A percentile compares a stretch with the other conserved stretches of the same genome.
These are phyloP conservation scores for Colletotrichum siamense DNA, from an alignment of 2,329 filamentous ascomycete genomes.

Conservation along the genomic window DNA sequence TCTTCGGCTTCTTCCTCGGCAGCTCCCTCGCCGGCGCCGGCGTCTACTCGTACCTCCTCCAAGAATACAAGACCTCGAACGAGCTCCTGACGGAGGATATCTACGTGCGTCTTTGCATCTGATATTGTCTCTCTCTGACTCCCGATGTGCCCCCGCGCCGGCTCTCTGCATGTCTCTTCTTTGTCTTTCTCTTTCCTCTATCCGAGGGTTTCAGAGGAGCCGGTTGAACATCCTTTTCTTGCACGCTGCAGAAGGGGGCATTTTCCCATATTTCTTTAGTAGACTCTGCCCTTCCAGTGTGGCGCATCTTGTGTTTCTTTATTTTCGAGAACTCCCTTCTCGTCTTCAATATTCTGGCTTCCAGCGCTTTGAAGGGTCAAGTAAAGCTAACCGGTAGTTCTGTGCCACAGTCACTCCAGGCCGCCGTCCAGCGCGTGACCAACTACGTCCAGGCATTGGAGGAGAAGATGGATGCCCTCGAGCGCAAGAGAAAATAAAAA, in stretches of 20 bases:
- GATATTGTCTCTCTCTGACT: conserved; percentile 27
- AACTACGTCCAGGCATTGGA: conserved; percentile 84
- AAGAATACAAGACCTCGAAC: conserved; percentile 94
- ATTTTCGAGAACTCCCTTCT: neutral
- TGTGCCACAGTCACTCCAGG: conserved; percentile 75
- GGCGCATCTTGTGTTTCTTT: neutral
- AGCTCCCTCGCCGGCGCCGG: conserved; percentile 78
- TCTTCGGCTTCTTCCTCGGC: conserved; percentile 92
- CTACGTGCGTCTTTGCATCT: conserved; percentile 73
- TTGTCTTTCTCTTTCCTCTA: conserved; percentile 11
- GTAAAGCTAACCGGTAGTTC: neutral
- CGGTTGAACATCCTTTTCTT: neutral
- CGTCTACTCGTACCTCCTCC: conserved; percentile 91
- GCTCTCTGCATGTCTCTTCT: conserved; percentile 11
- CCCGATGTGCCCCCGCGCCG: neutral
- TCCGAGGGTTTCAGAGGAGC: neutral
- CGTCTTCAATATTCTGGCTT: neutral
- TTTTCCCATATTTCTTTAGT: neutral
- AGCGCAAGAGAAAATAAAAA: conserved; percentile 69
- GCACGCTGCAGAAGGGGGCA: neutral
- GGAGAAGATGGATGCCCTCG: conserved; percentile 73
- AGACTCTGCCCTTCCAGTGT: neutral
- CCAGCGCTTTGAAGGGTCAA: neutral
- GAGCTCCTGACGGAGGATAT: conserved; percentile 95
- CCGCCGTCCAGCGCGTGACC: conserved; percentile 85